Conservation (phyloP, 345 rosid genomes). For the Gossypium mustelinum region DNA sequence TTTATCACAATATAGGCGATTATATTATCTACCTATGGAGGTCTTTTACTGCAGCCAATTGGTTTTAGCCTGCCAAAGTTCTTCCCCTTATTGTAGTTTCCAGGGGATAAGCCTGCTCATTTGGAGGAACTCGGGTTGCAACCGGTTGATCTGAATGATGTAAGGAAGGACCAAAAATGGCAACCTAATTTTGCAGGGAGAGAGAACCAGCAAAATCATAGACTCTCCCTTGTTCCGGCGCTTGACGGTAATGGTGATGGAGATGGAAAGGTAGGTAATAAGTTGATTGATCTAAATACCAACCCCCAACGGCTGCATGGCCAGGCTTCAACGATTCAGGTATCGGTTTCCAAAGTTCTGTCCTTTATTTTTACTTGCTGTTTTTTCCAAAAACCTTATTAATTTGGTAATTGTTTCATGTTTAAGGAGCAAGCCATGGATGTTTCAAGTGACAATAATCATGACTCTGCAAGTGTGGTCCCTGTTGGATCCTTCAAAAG, state of each 20-base stretch:
- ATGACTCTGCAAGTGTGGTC: constrained; percentile 49
- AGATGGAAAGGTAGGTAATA: constrained; percentile 46
- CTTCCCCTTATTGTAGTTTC: constrained; percentile 45
- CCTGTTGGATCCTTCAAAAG: constrained; percentile 59
- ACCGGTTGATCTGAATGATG: constrained; percentile 28
- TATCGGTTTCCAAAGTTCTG: constrained; percentile 10
- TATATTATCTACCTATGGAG: too few species aligned
- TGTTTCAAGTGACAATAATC: constrained; percentile 42
- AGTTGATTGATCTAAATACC: constrained; percentile 64
- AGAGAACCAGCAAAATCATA: constrained; percentile 49
- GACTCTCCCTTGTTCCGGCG: constrained; percentile 28
- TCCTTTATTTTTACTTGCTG: not conserved
- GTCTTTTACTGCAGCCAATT: not conserved
- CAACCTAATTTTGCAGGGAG: constrained; percentile 20
- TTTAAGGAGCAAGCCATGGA: constrained; percentile 46
- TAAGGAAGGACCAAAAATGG: constrained; percentile 35
- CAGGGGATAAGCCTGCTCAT: constrained; percentile 58
- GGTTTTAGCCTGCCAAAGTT: constrained; percentile 2
- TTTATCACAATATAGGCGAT: too few species aligned
- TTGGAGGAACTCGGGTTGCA: constrained; percentile 43
- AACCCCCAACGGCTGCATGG: constrained; percentile 61
- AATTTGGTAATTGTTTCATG: not conserved
- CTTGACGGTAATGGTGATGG: constrained; percentile 35
- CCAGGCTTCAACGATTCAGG: constrained; percentile 50
- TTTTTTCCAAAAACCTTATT: not conserved